A percentile compares a stretch with the other conserved stretches of the same genome.
Evolutionary conservation across 2,329 filamentous ascomycete genomes (phyloP).

Genomic region (Pseudocercospora pini-densiflorae): DNA sequence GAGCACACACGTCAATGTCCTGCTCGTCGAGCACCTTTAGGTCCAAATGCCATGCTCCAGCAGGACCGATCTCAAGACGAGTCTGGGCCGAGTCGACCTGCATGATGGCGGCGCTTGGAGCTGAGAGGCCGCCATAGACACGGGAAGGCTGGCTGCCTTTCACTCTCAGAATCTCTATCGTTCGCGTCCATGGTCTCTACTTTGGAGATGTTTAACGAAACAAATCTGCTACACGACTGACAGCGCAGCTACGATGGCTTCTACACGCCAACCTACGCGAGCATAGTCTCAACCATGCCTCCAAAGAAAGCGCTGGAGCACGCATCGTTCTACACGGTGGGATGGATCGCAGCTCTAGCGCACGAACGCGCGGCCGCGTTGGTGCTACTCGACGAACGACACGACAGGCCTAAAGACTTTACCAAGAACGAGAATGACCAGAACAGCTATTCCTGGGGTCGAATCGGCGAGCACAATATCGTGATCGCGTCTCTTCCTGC

Average conservation of each 20-base stretch:
- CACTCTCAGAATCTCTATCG: neutral
- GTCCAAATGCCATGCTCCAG: too few species aligned
- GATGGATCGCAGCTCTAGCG: conserved; percentile 17
- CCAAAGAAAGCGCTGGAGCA: neutral
- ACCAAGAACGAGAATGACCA: conserved; percentile 13
- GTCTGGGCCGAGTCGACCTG: neutral
- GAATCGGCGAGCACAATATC: conserved; percentile 31
- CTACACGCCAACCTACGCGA: neutral
- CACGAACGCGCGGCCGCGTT: conserved; percentile 15
- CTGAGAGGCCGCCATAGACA: neutral
- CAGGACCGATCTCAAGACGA: too few species aligned
- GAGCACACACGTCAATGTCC: too few species aligned
- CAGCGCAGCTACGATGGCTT: neutral
- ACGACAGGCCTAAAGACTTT: neutral
- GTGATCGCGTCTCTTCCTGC: conserved; percentile 31
- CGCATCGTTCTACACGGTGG: conserved; percentile 15
- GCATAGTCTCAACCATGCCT: neutral
- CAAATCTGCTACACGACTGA: too few species aligned
- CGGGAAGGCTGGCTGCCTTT: neutral
- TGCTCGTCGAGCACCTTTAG: too few species aligned
- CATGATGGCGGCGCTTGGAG: neutral
- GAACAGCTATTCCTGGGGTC: conserved; percentile 32
- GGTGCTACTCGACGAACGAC: conserved; percentile 17
- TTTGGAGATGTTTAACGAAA: neutral
- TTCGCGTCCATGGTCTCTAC: neutral